Conservation (phyloP, 2,329 filamentous ascomycete genomes). For the Rasamsonia emersonii region DNA sequence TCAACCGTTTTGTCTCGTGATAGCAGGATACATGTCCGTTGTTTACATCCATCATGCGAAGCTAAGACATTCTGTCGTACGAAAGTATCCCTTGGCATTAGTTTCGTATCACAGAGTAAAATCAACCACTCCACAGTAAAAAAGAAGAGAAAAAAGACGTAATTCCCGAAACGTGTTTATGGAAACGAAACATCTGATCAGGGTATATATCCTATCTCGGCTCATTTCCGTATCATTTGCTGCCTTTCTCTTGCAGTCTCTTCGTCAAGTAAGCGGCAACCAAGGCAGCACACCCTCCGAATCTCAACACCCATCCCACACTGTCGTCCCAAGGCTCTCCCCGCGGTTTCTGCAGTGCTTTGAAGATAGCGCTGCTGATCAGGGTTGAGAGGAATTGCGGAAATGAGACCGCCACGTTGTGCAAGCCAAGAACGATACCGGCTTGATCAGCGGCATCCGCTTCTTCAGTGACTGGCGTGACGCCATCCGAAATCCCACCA, state of each 20-base stretch:
- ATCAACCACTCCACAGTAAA: no score
- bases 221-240: slow-evolving; percentile 2
- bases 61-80: no score
- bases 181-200: no score
- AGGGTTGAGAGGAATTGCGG: slow-evolving; percentile 88
- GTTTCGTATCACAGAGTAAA: no score
- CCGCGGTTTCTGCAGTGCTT: slow-evolving; percentile 74
- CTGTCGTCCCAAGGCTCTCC: slow-evolving; percentile 78
- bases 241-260: slow-evolving; percentile 53
- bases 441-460: slow-evolving; percentile 63
- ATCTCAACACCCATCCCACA: slow-evolving; percentile 75
- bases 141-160: no score
- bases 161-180: no score
- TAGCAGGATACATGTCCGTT: no score
- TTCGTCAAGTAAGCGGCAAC: slow-evolving; percentile 66
- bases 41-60: no score
- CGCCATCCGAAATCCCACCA: slow-evolving; percentile 13
- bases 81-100: no score
- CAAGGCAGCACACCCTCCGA: slow-evolving; percentile 72
- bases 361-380: slow-evolving; percentile 76
- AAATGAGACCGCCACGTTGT: slow-evolving; percentile 88
- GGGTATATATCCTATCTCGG: no score
- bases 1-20: no score
- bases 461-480: slow-evolving; percentile 18
- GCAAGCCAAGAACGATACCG: slow-evolving; percentile 84